Conservation (phyloP, 805 yeast species). For the Yamadazyma tumulicola region DNA sequence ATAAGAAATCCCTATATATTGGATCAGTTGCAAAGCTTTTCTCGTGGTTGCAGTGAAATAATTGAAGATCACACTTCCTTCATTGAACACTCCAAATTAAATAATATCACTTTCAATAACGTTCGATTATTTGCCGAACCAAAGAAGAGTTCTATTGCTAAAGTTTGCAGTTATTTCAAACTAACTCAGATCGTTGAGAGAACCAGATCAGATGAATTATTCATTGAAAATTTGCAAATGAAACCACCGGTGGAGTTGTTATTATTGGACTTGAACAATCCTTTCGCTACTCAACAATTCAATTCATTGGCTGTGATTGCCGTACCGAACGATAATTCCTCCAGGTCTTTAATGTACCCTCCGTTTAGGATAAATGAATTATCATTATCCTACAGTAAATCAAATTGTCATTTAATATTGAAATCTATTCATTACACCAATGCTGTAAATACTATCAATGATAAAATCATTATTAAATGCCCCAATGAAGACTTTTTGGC, state of each 20-base stretch:
- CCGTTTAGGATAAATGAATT: slow-evolving; percentile 31
- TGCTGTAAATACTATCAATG: slow-evolving; percentile 9
- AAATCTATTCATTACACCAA: slow-evolving; percentile 18
- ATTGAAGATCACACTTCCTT: slow-evolving; percentile 11
- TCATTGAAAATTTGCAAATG: slow-evolving; percentile 13
- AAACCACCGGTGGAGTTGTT: slow-evolving; percentile 26
- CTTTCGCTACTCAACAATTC: slow-evolving; percentile 14
- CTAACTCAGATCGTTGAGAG: slow-evolving; percentile 34
- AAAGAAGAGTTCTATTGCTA: slow-evolving; percentile 9
- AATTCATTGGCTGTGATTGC: slow-evolving; percentile 37
- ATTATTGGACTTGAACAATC: slow-evolving; percentile 28
- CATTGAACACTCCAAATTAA: slow-evolving; percentile 18
- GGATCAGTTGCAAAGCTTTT: slow-evolving; percentile 23
- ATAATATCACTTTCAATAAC: slow-evolving; percentile 33
- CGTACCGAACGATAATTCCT: slow-evolving; percentile 13
- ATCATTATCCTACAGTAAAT: slow-evolving; percentile 12
- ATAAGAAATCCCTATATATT: slow-evolving; percentile 39
- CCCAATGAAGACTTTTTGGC: slow-evolving; percentile 16
- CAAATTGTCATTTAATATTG: slow-evolving; percentile 12
- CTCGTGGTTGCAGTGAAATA: slow-evolving; percentile 14
- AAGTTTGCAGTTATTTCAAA: slow-evolving; percentile 38
- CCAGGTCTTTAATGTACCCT: slow-evolving; percentile 36
- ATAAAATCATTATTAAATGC: slow-evolving; percentile 13
- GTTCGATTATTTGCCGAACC: slow-evolving; percentile 26
- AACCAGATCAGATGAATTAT: slow-evolving; percentile 20